These are phyloP conservation scores for Talaromyces albobiverticillius DNA, from an alignment of 2,329 filamentous ascomycete genomes.

Conservation along the genomic window DNA sequence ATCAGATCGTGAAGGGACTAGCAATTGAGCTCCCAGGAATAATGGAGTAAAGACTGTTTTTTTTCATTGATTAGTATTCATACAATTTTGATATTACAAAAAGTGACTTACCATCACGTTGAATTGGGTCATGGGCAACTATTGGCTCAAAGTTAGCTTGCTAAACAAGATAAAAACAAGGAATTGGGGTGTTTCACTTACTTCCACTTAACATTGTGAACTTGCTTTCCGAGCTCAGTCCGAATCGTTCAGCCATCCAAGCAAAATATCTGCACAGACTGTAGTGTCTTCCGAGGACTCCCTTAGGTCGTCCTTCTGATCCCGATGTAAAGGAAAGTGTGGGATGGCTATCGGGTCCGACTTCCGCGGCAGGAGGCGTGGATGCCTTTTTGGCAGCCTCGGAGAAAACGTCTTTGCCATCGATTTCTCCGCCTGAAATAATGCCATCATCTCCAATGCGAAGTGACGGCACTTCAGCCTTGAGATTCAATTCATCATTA, in stretches of 20 bases:
- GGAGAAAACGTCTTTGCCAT: conserved; percentile 67
- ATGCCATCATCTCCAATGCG: conserved; percentile 68
- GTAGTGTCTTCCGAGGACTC: conserved; percentile 84
- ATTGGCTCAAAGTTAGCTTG: not conserved
- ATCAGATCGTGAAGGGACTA: conserved; percentile 76
- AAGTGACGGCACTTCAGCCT: conserved; percentile 71
- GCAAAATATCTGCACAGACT: conserved; percentile 81
- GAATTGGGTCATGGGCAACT: conserved; percentile 61
- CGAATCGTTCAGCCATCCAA: conserved; percentile 88
- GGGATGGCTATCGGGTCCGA: conserved; percentile 81
- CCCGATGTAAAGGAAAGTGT: conserved; percentile 75
- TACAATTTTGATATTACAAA: not conserved
- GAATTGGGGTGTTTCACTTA: not conserved
- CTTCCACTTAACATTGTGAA: conserved; percentile 82
- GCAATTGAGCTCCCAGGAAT: conserved; percentile 75
- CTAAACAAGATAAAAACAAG: not conserved
- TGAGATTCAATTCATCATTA: conserved; percentile 66
- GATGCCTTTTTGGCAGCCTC: conserved; percentile 32
- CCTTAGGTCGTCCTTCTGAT: conserved; percentile 75
- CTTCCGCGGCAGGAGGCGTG: conserved; percentile 62
- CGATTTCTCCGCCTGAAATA: conserved; percentile 64
- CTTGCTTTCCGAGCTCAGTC: conserved; percentile 65
- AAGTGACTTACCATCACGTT: conserved; percentile 54
- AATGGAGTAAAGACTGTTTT: conserved; percentile 73
- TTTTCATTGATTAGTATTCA: not conserved